Evolutionary conservation across 192 early-diverging fungal species (phyloP).

Genomic region (Phycomyces blakesleeanus): DNA sequence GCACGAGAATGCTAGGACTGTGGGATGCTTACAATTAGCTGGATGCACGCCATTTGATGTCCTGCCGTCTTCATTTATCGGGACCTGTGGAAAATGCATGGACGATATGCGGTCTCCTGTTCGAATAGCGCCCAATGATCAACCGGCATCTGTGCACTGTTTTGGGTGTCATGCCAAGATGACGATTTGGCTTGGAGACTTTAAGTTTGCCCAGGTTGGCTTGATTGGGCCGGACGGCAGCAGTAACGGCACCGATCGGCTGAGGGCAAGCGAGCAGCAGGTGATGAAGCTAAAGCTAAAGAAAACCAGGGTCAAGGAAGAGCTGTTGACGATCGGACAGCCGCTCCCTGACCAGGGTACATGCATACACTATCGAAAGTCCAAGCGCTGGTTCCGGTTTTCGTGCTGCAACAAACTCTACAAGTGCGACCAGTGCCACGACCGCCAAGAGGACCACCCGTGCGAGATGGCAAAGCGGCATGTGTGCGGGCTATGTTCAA

Average conservation of each 20-base stretch:
- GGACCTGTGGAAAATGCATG: conserved; percentile 69
- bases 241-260: conserved; percentile 19
- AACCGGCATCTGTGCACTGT: conserved; percentile 38
- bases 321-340: conserved; percentile 62
- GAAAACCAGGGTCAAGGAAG: conserved; percentile 47
- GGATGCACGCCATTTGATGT: conserved; percentile 68
- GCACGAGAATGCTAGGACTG: conserved; percentile 44
- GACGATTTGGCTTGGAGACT: conserved; percentile 46
- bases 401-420: conserved; percentile 84
- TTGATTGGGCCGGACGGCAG: too few species aligned
- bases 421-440: conserved; percentile 85
- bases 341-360: conserved; percentile 75
- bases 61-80: conserved; percentile 63
- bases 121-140: conserved; percentile 40
- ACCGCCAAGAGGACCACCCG: conserved; percentile 65
- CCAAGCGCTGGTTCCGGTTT: conserved; percentile 89
- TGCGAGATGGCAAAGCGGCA: conserved; percentile 68
- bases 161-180: conserved; percentile 43
- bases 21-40: conserved; percentile 76
- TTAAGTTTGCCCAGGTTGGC: conserved; percentile 52
- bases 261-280: conserved; percentile 17
- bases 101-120: conserved; percentile 41
- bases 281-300: conserved; percentile 43
- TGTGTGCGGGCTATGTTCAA: conserved; percentile 81
- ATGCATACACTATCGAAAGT: conserved; percentile 84